phyloP scores from a whole-genome alignment of 352 stramenopile genomes.

The Phytophthora tubulina region DNA sequence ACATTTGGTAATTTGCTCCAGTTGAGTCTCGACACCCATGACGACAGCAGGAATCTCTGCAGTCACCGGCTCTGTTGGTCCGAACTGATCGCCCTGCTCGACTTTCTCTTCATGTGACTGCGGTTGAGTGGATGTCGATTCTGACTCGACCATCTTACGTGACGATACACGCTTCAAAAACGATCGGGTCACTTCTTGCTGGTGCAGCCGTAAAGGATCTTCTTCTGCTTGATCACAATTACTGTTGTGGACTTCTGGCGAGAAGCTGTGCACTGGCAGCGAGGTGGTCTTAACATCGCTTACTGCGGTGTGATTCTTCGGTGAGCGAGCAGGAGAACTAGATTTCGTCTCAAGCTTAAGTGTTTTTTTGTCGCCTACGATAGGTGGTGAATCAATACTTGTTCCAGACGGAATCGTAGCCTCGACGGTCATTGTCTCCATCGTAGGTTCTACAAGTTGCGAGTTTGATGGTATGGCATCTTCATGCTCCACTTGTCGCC shows the following conservation, averaged over 20 bases:
- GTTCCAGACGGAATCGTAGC: background rate
- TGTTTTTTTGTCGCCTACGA: background rate
- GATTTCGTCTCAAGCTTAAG: too few relatives aligned
- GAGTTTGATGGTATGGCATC: background rate
- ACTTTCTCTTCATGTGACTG: slow-evolving; percentile 8
- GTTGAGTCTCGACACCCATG: slow-evolving; percentile 8
- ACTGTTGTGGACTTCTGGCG: too few relatives aligned
- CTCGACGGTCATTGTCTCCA: background rate
- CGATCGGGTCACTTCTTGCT: slow-evolving; percentile 23
- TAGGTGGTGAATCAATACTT: background rate
- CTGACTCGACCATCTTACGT: slow-evolving; percentile 7
- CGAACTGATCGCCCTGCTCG: background rate
- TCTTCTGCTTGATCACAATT: background rate
- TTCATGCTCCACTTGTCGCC: background rate
- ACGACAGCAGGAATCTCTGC: background rate
- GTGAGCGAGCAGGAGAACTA: too few relatives aligned
- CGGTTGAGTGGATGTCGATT: slow-evolving; percentile 6
- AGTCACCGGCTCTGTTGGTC: background rate
- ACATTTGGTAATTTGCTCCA: slow-evolving; percentile 5
- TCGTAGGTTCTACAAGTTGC: background rate
- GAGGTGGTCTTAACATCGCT: too few relatives aligned
- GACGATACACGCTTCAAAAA: slow-evolving; percentile 34
- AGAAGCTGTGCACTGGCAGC: too few relatives aligned
- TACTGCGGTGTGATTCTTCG: too few relatives aligned
- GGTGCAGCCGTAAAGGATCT: slow-evolving; percentile 12